phyloP scores from a whole-genome alignment of 495 filamentous ascomycete genomes.

The Thermothielavioides terrestris region DNA sequence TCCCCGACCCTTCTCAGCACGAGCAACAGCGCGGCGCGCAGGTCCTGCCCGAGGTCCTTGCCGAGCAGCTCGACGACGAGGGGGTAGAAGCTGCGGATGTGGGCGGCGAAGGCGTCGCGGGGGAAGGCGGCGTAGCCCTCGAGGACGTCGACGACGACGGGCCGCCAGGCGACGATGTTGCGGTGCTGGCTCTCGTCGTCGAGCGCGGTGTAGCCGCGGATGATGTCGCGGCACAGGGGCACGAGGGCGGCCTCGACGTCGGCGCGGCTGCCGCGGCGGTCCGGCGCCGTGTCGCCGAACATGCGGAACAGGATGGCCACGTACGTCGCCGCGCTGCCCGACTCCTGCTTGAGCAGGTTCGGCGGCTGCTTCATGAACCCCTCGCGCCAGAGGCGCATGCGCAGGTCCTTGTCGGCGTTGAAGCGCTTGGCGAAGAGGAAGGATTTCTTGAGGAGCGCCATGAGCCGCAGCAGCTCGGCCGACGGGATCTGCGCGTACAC shows the following conservation, averaged over 20 bases:
- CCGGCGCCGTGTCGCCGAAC: constrained; percentile 83
- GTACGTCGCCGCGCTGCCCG: constrained; percentile 84
- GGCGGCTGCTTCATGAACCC: constrained; percentile 99
- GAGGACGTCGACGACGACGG: constrained; percentile 94
- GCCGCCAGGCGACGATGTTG: constrained; percentile 93
- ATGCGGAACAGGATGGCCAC: constrained; percentile 90
- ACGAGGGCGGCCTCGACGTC: constrained; percentile 88
- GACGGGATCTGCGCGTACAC: constrained; percentile 93
- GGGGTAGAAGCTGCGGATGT: constrained; percentile 78
- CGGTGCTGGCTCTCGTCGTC: constrained; percentile 93
- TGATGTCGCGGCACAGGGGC: constrained; percentile 88
- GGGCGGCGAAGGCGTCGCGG: constrained; percentile 66
- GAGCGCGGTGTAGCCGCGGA: constrained; percentile 68
- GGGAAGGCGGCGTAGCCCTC: constrained; percentile 90
- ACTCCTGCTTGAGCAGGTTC: constrained; percentile 97
- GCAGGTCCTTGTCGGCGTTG: constrained; percentile 92
- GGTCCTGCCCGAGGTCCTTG: constrained; percentile 69
- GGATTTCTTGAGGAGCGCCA: constrained; percentile 87
- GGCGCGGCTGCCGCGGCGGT: constrained; percentile 64
- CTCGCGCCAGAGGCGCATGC: constrained; percentile 90
- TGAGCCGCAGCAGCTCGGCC: constrained; percentile 76
- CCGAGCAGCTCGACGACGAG: constrained; percentile 73
- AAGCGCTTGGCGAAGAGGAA: constrained; percentile 95
- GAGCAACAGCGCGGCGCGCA: constrained; percentile 65
- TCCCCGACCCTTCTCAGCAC: constrained; percentile 77